Evolutionary conservation across 495 filamentous ascomycete genomes (phyloP).

Genomic region (Antarctomyces pellizariae): DNA sequence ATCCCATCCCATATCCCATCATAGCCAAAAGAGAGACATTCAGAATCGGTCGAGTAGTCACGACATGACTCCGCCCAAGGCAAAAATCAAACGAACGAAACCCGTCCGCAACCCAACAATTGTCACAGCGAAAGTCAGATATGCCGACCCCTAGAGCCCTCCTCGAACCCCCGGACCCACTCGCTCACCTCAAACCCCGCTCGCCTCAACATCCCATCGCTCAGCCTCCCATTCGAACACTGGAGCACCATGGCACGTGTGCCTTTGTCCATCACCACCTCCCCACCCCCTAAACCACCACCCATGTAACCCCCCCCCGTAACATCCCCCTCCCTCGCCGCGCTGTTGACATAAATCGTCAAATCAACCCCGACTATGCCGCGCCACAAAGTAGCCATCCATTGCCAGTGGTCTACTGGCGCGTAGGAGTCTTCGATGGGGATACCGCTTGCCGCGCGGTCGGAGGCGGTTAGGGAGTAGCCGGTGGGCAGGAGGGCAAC

Average conservation of each 20-base stretch:
- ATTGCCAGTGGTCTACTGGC: slow-evolving; percentile 87
- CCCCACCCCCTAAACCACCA: slow-evolving; percentile 8
- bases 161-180: no score
- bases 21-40: no score
- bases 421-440: slow-evolving; percentile 58
- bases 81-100: no score
- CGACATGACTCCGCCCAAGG: no score
- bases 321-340: slow-evolving; percentile 5
- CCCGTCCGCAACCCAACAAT: no score
- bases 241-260: slow-evolving; percentile 26
- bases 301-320: slow-evolving; percentile 22
- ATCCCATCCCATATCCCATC: no score
- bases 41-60: no score
- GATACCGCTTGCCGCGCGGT: slow-evolving; percentile 45
- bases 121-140: no score
- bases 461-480: slow-evolving; percentile 54
- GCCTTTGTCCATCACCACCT: slow-evolving; percentile 5
- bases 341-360: slow-evolving; percentile 40
- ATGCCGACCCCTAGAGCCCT: no score
- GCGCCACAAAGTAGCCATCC: slow-evolving; percentile 90
- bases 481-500: slow-evolving; percentile 46
- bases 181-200: no score
- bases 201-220: no score
- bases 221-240: slow-evolving; percentile 25
- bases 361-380: slow-evolving; percentile 70